Evolutionary conservation across 257 asterid species (phyloP).

Genomic region (Salvia splendens): DNA sequence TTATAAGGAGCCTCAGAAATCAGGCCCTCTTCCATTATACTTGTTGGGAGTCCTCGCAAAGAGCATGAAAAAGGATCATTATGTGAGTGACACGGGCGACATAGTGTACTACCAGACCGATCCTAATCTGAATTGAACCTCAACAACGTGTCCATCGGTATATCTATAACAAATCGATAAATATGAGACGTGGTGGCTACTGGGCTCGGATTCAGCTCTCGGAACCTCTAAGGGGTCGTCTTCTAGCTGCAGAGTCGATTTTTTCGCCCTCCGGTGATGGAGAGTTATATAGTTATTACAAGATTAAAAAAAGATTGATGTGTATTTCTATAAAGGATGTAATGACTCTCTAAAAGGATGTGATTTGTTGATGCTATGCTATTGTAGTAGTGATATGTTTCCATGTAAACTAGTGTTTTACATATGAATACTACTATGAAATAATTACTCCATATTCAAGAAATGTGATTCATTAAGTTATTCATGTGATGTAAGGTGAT

Average conservation of each 20-base stretch:
- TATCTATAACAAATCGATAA: background rate
- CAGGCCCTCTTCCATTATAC: constrained; percentile 70
- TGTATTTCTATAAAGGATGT: constrained; percentile 29
- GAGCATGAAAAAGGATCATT: constrained; percentile 77
- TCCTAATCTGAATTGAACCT: constrained; percentile 42
- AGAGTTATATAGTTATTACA: constrained; percentile 27
- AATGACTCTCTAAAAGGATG: background rate
- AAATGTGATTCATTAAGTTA: background rate
- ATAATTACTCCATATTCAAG: background rate
- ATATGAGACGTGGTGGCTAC: constrained; percentile 4
- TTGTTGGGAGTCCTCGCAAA: constrained; percentile 57
- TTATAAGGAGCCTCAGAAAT: constrained; percentile 73
- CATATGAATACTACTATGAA: background rate
- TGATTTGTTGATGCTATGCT: background rate
- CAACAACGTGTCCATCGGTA: constrained; percentile 15
- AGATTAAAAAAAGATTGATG: constrained; percentile 10
- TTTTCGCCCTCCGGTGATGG: constrained; percentile 20
- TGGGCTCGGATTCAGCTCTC: background rate
- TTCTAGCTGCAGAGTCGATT: constrained; percentile 13
- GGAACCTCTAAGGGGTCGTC: background rate
- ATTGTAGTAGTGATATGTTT: background rate
- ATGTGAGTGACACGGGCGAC: constrained; percentile 70
- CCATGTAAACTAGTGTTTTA: no score
- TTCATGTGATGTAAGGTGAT: background rate
- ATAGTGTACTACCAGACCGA: constrained; percentile 69